Percentiles rank a stretch among this genome's conserved stretches.
Conservation (phyloP, 2,329 filamentous ascomycete species). For the Basipetospora chlamydospora region DNA sequence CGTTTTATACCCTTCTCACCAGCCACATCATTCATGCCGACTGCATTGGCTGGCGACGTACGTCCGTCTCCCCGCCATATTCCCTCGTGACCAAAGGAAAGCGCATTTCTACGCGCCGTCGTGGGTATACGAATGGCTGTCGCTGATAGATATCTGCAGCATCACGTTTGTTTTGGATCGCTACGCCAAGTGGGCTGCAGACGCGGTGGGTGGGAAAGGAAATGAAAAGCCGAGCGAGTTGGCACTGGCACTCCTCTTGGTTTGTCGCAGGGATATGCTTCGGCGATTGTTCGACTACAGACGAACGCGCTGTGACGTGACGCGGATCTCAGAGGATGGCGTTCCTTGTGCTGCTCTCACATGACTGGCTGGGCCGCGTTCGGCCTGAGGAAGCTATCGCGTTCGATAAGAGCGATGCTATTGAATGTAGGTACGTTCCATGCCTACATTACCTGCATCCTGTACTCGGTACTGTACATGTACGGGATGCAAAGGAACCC, state of each 20-base stretch:
- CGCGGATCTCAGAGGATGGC: not conserved
- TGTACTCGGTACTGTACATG: too few relatives aligned
- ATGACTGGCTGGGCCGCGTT: not conserved
- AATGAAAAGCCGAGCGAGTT: not conserved
- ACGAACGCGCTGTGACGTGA: too few relatives aligned
- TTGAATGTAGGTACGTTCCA: conserved; percentile 3
- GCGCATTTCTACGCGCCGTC: not conserved
- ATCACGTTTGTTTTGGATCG: too few relatives aligned
- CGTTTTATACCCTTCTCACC: conserved; percentile 2
- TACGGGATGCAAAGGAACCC: too few relatives aligned
- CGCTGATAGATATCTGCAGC: not conserved
- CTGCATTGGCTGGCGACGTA: too few relatives aligned
- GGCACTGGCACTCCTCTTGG: too few relatives aligned
- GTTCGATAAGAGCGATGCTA: not conserved
- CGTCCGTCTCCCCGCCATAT: too few relatives aligned
- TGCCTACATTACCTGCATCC: conserved; percentile 5
- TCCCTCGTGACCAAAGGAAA: not conserved
- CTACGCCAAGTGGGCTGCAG: too few relatives aligned
- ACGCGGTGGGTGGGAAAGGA: not conserved
- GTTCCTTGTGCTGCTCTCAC: not conserved
- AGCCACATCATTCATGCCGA: too few relatives aligned
- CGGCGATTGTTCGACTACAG: too few relatives aligned
- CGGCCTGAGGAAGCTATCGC: not conserved
- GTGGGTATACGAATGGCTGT: not conserved
- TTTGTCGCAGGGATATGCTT: too few relatives aligned